Base-by-base conservation (phyloP, 257 asterid species). In the Ligustrum vulgare region DNA sequence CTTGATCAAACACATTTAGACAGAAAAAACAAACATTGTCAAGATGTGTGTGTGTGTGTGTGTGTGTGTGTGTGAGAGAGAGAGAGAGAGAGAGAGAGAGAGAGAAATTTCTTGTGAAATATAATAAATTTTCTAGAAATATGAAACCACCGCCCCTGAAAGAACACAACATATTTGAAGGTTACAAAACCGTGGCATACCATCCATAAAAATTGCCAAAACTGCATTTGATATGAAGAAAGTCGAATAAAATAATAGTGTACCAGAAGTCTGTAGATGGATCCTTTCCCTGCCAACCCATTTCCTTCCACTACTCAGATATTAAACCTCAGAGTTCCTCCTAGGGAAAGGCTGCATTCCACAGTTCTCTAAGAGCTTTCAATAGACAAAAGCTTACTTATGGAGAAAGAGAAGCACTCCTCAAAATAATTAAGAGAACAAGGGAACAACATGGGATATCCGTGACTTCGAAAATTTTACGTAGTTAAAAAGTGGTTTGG, bases 221-320 rank as follows among this genome's bases (percentile, higher is more conserved):
- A 56, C 72, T 78, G 64, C 76, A 72, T 78, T 67, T 25, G 41
- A 75, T 69, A 5, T 33, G 33, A 67, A 39, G 75, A 72, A 77
- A 35, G 65, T 54, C 67, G 54, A 77, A 54, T 23, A 62, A 69
- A 73, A 39, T 6, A 79, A 71, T 75, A 73, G 71, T 37, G 47
- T 81, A 91, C 99, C 99, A 84, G 82, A 95, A 95, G 89, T 95
- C 99, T 74, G 99, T 95, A 36, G 99, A 91, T 28, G 99, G 99
- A 83, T 95, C 99, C 88, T 95, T 95, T 56, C 99, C 99, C 84
- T 95, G 99, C 99, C 99, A 95, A 80, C 99, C 99, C 99, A 95
- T 95, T 81, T 95, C 97, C 80, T 95, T 95, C 99, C 99, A 95
- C 85, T 93, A 97, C 78, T 95, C 99, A 64, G 99, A 93, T 84